phyloP scores from a whole-genome alignment of 2,329 filamentous ascomycete species.

The Verticillium alfalfae region DNA sequence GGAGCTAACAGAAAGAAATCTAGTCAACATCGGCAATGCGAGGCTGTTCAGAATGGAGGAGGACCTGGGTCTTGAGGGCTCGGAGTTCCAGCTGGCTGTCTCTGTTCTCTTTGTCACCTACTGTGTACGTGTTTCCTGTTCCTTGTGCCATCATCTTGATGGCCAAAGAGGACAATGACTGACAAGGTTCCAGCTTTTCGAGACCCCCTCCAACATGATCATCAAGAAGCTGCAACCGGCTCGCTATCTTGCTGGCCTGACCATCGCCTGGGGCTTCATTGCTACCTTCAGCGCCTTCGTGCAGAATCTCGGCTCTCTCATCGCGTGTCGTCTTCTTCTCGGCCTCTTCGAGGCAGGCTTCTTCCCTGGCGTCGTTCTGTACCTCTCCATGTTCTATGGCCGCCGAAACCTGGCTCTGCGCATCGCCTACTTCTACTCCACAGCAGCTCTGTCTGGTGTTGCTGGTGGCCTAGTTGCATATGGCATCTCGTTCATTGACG shows the following conservation, averaged over 20 bases:
- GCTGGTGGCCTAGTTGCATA: slow-evolving; percentile 62
- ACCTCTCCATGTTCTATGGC: slow-evolving; percentile 60
- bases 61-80: slow-evolving; percentile 48
- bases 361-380: slow-evolving; percentile 53
- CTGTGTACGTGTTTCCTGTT: slow-evolving; percentile 27
- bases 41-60: slow-evolving; percentile 54
- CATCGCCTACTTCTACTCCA: slow-evolving; percentile 57
- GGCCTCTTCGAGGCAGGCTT: slow-evolving; percentile 55
- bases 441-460: slow-evolving; percentile 56
- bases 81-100: slow-evolving; percentile 52
- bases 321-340: slow-evolving; percentile 52
- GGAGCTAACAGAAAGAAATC: not conserved
- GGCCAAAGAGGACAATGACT: not conserved
- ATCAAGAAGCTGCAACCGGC: slow-evolving; percentile 29
- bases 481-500: slow-evolving; percentile 59
- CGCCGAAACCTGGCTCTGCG: slow-evolving; percentile 56
- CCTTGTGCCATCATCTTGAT: not conserved
- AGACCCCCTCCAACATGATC: slow-evolving; percentile 33
- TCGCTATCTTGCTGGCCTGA: slow-evolving; percentile 34
- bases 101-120: slow-evolving; percentile 32
- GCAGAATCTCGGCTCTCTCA: slow-evolving; percentile 46
- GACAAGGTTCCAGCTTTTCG: slow-evolving; percentile 21
- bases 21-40: slow-evolving; percentile 57
- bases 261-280: slow-evolving; percentile 43
- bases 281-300: slow-evolving; percentile 52